phyloP scores from a whole-genome alignment of 2,329 filamentous ascomycete species.

The Akanthomyces muscarius region DNA sequence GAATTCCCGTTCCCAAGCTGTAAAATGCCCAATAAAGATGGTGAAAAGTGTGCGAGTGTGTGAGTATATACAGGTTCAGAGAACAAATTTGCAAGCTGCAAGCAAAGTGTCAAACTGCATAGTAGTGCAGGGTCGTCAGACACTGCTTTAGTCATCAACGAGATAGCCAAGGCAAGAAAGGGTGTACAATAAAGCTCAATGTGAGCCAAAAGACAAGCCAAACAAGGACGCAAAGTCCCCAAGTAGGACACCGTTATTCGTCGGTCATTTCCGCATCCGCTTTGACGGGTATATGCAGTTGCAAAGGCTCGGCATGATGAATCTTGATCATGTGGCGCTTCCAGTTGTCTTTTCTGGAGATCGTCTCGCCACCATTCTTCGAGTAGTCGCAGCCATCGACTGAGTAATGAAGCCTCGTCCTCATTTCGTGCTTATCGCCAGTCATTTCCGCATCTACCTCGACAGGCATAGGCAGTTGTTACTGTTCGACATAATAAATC shows the following conservation, averaged over 20 bases:
- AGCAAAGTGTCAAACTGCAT: neutral
- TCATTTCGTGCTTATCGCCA: slow-evolving; percentile 25
- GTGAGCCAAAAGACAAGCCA: neutral
- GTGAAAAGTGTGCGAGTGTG: neutral
- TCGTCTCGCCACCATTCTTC: slow-evolving; percentile 52
- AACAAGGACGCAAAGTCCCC: too few relatives aligned
- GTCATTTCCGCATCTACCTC: slow-evolving; percentile 33
- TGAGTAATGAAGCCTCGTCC: slow-evolving; percentile 55
- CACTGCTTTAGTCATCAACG: too few relatives aligned
- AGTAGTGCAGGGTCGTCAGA: too few relatives aligned
- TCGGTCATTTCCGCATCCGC: slow-evolving; percentile 27
- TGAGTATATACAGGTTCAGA: slow-evolving; percentile 3
- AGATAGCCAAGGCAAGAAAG: neutral
- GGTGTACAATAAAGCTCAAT: neutral
- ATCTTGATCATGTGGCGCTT: slow-evolving; percentile 59
- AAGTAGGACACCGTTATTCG: neutral
- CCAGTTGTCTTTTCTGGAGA: slow-evolving; percentile 61
- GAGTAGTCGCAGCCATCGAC: slow-evolving; percentile 53
- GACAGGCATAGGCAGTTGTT: slow-evolving; percentile 38
- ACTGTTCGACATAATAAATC: slow-evolving; percentile 47
- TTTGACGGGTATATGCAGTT: slow-evolving; percentile 41
- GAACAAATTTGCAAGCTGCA: neutral
- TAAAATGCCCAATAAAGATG: neutral
- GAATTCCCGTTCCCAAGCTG: neutral
- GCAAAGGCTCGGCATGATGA: slow-evolving; percentile 41